phyloP scores from a whole-genome alignment of 495 filamentous ascomycete genomes.

The Collariella sp. region DNA sequence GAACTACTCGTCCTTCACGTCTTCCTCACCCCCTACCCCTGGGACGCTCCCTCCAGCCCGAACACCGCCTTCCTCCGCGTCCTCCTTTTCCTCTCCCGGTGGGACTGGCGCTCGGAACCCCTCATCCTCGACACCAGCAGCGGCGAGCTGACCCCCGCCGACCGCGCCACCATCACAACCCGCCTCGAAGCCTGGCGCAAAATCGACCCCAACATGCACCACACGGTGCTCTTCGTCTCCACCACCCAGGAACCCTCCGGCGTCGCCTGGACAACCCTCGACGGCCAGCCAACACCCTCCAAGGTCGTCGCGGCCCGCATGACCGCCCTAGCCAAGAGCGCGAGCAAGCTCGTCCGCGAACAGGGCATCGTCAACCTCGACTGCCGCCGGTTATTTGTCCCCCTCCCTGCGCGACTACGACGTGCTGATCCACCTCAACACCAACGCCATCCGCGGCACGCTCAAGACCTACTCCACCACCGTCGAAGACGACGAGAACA shows the following conservation, averaged over 20 bases:
- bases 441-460: constrained; percentile 34
- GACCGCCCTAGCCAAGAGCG: constrained; percentile 67
- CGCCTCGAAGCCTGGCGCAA: constrained; percentile 73
- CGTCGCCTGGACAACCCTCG: constrained; percentile 65
- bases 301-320: constrained; percentile 82
- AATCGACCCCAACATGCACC: constrained; percentile 82
- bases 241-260: constrained; percentile 71
- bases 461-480: constrained; percentile 18
- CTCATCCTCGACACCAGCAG: constrained; percentile 70
- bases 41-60: constrained; percentile 66
- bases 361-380: constrained; percentile 51
- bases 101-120: constrained; percentile 85
- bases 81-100: constrained; percentile 64
- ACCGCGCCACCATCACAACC: constrained; percentile 53
- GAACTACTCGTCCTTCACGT: constrained; percentile 67
- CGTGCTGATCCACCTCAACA: constrained; percentile 65
- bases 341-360: constrained; percentile 51
- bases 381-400: constrained; percentile 54
- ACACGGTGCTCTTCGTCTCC: constrained; percentile 69
- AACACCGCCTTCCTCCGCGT: constrained; percentile 76
- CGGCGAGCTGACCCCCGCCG: constrained; percentile 44
- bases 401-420: constrained; percentile 69
- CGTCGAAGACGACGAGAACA: constrained; percentile 21
- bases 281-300: constrained; percentile 43
- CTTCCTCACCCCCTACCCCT: constrained; percentile 79